Base-by-base conservation (phyloP, 176 grass and related monocot genomes). In the Musa schizocarpa region DNA sequence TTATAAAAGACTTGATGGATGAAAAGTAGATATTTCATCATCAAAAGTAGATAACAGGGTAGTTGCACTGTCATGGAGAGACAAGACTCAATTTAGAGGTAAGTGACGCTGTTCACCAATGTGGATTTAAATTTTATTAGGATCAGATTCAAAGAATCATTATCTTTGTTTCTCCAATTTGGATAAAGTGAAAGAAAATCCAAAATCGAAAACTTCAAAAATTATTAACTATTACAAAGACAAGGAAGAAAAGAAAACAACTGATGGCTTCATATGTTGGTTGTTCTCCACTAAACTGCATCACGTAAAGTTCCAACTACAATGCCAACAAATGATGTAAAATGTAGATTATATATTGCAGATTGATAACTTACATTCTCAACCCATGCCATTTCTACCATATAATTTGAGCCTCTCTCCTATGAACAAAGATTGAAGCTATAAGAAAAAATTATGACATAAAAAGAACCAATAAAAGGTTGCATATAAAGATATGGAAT, bases 351-450 rank as follows among this genome's bases (percentile, higher is more conserved):
- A 1, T 12, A 27, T 24, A 24, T 65, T 14, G 20, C 1, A 26
- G 19, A 65, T 65, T 65, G 12, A 78, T 65, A 21, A 87, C 95
- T 87, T 84, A 91, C 95, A 71, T 83, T 89, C 85, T 98, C 89
- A 75, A 85, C 80, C 90, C 83, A 93, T 70, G 82, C 88, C 94
- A 98, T 98, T 87, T 93, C 90, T 74, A 98, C 88, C 88, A 86
- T 93, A 59, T 91, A 98, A 71, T 83, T 91, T 74, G 90, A 89
- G 68, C 83, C 85, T 65, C 85, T 86, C 59, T 8, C 78, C 86
- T 91, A 82, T 80, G 17, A 84, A 72, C 26, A 2, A 48, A 62
- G 6, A 71, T 52, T 27, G 57, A 72, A 24, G 63, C 2, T 17
- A 52, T 29, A 51, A 25, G 13, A 11, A 54, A 54, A 54, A 9